These are phyloP conservation scores for Colletotrichum orbiculare DNA, from an alignment of 2,329 filamentous ascomycete species.

Conservation along the genomic window DNA sequence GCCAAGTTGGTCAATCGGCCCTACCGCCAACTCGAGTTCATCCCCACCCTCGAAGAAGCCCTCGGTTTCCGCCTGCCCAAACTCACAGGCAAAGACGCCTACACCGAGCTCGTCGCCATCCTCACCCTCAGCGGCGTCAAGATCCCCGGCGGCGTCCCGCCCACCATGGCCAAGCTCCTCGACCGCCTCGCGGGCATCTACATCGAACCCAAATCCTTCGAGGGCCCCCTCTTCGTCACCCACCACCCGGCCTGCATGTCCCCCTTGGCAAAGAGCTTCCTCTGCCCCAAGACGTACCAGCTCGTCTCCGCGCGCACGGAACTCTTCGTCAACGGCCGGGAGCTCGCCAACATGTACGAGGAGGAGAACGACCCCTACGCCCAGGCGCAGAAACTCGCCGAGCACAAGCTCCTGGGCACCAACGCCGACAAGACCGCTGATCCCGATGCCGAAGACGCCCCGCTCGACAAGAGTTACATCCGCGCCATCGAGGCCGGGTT, in stretches of 20 bases:
- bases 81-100: conserved; percentile 65
- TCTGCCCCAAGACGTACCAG: conserved; percentile 75
- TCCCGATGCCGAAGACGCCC: conserved; percentile 54
- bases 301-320: conserved; percentile 84
- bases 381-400: conserved; percentile 84
- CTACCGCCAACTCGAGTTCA: conserved; percentile 81
- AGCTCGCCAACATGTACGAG: conserved; percentile 97
- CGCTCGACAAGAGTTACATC: conserved; percentile 83
- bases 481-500: conserved; percentile 87
- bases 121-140: conserved; percentile 69
- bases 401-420: conserved; percentile 55
- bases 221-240: conserved; percentile 82
- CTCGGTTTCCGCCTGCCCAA: conserved; percentile 75
- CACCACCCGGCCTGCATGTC: conserved; percentile 92
- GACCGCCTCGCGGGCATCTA: conserved; percentile 82
- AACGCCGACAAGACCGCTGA: conserved; percentile 44
- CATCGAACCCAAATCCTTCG: conserved; percentile 79
- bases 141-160: conserved; percentile 69
- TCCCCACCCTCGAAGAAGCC: conserved; percentile 78
- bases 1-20: conserved; percentile 58
- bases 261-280: conserved; percentile 88
- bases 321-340: conserved; percentile 82
- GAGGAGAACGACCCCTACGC: conserved; percentile 94
- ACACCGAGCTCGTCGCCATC: conserved; percentile 64
- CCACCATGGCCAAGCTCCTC: conserved; percentile 75